Conservation (phyloP, 2,329 filamentous ascomycete species). For the Aureobasidium sp. region DNA sequence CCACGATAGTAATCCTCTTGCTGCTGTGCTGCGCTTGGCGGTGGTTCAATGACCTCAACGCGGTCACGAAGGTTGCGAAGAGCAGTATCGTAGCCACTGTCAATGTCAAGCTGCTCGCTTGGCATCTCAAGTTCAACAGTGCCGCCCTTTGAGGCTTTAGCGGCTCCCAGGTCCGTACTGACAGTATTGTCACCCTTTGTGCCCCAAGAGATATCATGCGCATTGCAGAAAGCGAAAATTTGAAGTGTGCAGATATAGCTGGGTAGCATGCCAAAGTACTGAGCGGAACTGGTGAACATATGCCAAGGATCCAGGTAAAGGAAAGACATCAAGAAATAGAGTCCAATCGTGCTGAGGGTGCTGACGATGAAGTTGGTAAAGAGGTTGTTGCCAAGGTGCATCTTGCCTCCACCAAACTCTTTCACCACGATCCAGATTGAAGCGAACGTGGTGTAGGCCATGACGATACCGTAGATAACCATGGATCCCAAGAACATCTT, state of each 20-base stretch:
- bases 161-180: slow-evolving; percentile 83
- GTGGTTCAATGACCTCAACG: slow-evolving; percentile 63
- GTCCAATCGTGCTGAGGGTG: slow-evolving; percentile 75
- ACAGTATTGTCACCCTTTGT: slow-evolving; percentile 97
- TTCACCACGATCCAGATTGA: slow-evolving; percentile 79
- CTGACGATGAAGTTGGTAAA: slow-evolving; percentile 94
- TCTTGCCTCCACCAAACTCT: slow-evolving; percentile 49
- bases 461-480: slow-evolving; percentile 86
- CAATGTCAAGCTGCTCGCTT: slow-evolving; percentile 93
- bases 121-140: slow-evolving; percentile 97
- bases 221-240: slow-evolving; percentile 98
- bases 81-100: slow-evolving; percentile 94
- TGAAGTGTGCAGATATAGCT: slow-evolving; percentile 95
- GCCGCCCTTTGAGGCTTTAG: slow-evolving; percentile 62
- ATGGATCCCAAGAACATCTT: slow-evolving; percentile 83
- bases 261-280: slow-evolving; percentile 90
- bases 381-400: slow-evolving; percentile 70
- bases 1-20: slow-evolving; percentile 99
- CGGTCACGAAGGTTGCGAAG: slow-evolving; percentile 91
- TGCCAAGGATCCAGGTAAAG: slow-evolving; percentile 98
- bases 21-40: slow-evolving; percentile 65
- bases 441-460: slow-evolving; percentile 90
- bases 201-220: slow-evolving; percentile 97
- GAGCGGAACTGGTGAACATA: slow-evolving; percentile 84
- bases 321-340: slow-evolving; percentile 96